Evolutionary conservation across 768 basidiomycete genomes (phyloP), one percentile per base, ranked within the genome.

Genomic region (Clitopilus hobsonii): DNA sequence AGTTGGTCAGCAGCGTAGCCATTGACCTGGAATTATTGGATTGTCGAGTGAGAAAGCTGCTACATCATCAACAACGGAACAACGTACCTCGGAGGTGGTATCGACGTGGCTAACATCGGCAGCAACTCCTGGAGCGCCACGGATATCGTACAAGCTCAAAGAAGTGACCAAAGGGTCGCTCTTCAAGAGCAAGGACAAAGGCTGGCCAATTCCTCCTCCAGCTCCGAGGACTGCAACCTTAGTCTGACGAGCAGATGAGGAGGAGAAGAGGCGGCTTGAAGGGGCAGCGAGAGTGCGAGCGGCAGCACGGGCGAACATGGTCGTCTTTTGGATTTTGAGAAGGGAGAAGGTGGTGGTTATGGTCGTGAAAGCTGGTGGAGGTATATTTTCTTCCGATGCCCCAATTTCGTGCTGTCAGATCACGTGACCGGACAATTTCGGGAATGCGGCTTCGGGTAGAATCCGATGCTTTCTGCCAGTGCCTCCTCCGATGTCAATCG

Each of bases 141-240:
- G 89, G 68, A 96, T 94, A 79, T 96, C 94, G 76, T 93, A 98
- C 61, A 98, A 78, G 68, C 81, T 89, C 67, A 98, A 75, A 59
- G 87, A 83, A 53, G 84, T 84, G 69, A 97, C 90, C 62, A 94
- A 77, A 38, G 93, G 93, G 79, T 99, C 90, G 61, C 76, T 83
- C 81, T 98, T 98, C 70, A 98, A 85, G 61, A 97, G 81, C 60
- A 98, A 77, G 49, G 94, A 96, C 65, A 98, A 78, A 67, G 96
- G 95, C 73, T 98, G 96, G 70, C 96, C 96, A 71, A 98, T 98
- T 73, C 96, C 96, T 81, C 96, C 96, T 65, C 93, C 96, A 58
- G 97, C 97, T 65, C 96, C 96, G 70, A 97, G 91, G 57, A 99
- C 95, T 51, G 91, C 90, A 70, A 97, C 96, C 78, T 94, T 95